Base-by-base conservation (phyloP, 2,329 filamentous ascomycete genomes). In the Leptosphaerulina australis region DNA sequence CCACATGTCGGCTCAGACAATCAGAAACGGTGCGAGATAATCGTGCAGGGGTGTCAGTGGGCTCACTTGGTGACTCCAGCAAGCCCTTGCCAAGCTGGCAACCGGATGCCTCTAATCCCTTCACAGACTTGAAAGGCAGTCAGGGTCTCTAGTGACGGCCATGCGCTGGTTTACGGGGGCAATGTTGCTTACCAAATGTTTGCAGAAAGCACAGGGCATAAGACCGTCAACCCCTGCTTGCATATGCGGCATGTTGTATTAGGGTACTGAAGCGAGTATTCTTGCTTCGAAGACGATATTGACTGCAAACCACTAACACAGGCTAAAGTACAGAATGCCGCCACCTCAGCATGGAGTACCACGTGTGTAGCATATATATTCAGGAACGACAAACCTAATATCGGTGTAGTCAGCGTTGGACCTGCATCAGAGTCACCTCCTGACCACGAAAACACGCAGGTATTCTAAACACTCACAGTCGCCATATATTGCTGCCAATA, bases 1-100 rank as follows among this genome's bases (percentile, higher is more conserved):
- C 67, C 67, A 69, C 66, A 68, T 35, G 54, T 53, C 50, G 59
- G 56, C 58, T 55, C 62, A 60, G 58, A 63, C 59, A 60, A 63
- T 63, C 53, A 63, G 62, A 46, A 60, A 55, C 49, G 56, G 55
- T 45, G 63, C 62, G 58, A 59, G 53, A 59, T 37, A 46, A 57
- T 53, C 39, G 56, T 58, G 50, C 64, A 65, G 58, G 67, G 63
- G 51, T 50, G 34, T 30, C 56, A 56, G 63, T 58, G 50, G 56
- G 46, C 39, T 60, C 58, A 59, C 55, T 59, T 60, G 29, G 45
- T 59, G 56, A 64, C 55, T 60, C 57, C 49, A 53, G 48, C 50
- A 45, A 48, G 37, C 44, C 54, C 48, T 56, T 54, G 58, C 57
- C 58, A 59, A 58, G 54, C 43, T 50, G 48, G 52, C 44, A 41